A percentile compares a stretch with the other conserved stretches of the same genome.
phyloP scores from a whole-genome alignment of 805 yeast species.

The Jamesozyma hellenica region DNA sequence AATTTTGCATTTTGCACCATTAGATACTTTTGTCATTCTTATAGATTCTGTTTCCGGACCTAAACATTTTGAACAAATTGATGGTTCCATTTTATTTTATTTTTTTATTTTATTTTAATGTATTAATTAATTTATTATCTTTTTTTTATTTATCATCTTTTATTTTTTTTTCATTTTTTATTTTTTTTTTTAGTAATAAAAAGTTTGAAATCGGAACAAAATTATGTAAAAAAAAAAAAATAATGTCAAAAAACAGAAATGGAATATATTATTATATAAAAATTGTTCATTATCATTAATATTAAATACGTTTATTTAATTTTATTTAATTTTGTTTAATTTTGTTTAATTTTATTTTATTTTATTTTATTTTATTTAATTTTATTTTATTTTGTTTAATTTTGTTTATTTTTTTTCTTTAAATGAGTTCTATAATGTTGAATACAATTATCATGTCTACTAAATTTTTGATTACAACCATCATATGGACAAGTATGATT shows the following conservation, averaged over 20 bases:
- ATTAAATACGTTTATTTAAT: too few relatives aligned
- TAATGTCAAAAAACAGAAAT: too few relatives aligned
- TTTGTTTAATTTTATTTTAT: constrained; percentile 1
- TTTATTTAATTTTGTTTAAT: too few relatives aligned
- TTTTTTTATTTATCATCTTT: background rate
- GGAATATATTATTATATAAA: too few relatives aligned
- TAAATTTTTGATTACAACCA: constrained; percentile 71
- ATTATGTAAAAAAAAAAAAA: too few relatives aligned
- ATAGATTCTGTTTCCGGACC: constrained; percentile 34
- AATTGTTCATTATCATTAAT: too few relatives aligned
- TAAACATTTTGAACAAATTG: constrained; percentile 60
- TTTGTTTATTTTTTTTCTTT: constrained; percentile 27
- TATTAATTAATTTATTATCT: background rate
- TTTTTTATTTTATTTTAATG: background rate
- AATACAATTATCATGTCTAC: constrained; percentile 89
- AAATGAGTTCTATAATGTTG: constrained; percentile 83
- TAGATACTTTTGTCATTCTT: constrained; percentile 56
- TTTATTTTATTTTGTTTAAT: too few relatives aligned
- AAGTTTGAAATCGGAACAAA: too few relatives aligned
- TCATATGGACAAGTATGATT: constrained; percentile 76
- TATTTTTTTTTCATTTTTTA: too few relatives aligned
- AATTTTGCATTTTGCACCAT: constrained; percentile 74
- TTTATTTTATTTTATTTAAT: background rate
- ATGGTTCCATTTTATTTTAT: constrained; percentile 2
- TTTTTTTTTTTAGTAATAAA: too few relatives aligned